These are phyloP conservation scores for Geosmithia flava DNA, from an alignment of 2,329 filamentous ascomycete species.

Conservation along the genomic window DNA sequence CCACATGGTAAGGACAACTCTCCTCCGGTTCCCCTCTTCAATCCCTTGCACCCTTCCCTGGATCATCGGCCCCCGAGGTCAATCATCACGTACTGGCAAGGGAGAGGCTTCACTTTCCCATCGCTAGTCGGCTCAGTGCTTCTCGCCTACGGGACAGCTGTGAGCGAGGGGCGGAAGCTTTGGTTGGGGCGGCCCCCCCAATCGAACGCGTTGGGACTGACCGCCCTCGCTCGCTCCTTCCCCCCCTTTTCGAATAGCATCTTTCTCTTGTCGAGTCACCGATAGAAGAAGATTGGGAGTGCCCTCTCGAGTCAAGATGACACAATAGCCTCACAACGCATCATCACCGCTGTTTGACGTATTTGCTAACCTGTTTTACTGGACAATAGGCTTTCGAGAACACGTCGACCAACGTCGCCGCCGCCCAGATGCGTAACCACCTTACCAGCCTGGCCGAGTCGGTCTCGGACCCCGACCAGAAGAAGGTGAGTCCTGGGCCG, in stretches of 20 bases:
- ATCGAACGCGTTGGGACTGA: not conserved
- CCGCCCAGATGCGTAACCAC: slow-evolving; percentile 97
- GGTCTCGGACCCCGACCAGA: slow-evolving; percentile 67
- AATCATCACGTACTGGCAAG: not conserved
- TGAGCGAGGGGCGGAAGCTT: not conserved
- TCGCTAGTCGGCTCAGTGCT: not conserved
- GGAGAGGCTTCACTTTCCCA: not conserved
- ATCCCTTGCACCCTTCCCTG: not conserved
- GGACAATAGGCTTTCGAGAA: slow-evolving; percentile 86
- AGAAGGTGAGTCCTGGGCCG: slow-evolving; percentile 52
- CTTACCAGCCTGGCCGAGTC: slow-evolving; percentile 87
- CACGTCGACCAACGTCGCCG: slow-evolving; percentile 94
- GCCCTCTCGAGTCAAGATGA: not conserved
- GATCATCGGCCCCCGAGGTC: not conserved
- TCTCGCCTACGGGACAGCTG: not conserved
- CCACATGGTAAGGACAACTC: slow-evolving; percentile 57
- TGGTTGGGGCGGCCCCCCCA: not conserved
- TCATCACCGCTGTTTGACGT: not conserved
- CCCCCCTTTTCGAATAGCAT: not conserved
- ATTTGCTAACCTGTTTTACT: slow-evolving; percentile 11
- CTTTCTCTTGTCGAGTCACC: not conserved
- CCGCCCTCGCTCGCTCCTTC: not conserved
- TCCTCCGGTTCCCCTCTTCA: slow-evolving; percentile 2
- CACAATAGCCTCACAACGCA: not conserved
- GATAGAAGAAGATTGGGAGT: not conserved